phyloP scores from a whole-genome alignment of 306 rosid species.

The Cucurbita ficifolia region DNA sequence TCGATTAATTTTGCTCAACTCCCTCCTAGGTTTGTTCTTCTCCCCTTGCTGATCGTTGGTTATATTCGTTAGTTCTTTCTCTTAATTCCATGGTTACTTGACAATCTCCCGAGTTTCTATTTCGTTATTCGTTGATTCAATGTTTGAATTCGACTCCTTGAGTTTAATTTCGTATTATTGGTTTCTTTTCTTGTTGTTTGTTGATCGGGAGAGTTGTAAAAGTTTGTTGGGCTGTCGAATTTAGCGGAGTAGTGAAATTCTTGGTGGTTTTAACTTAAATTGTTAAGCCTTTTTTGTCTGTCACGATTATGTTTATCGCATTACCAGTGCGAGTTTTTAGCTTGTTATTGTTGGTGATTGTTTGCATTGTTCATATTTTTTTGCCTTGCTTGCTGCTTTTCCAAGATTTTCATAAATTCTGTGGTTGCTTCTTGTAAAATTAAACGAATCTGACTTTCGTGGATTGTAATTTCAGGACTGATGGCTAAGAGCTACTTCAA shows the following conservation, averaged over 20 bases:
- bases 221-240: background rate
- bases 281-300: background rate
- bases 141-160: background rate
- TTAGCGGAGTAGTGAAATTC: background rate
- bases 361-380: background rate
- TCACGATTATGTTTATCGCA: background rate
- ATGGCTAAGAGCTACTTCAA: constrained; percentile 96
- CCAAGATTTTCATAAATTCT: background rate
- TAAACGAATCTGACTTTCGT: constrained; percentile 6
- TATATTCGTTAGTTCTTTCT: background rate
- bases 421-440: background rate
- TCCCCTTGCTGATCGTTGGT: background rate
- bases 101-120: background rate
- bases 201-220: background rate
- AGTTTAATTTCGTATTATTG: background rate
- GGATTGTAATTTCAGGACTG: constrained; percentile 34
- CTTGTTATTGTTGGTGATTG: background rate
- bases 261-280: background rate
- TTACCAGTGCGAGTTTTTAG: background rate
- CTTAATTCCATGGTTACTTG: background rate
- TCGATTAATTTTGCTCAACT: background rate
- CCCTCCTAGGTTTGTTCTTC: background rate
- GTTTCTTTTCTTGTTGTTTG: background rate
- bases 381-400: background rate
- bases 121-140: background rate